A percentile compares a stretch with the other conserved stretches of the same genome.
These are phyloP conservation scores for Atkinsonella hypoxylon DNA, from an alignment of 2,329 filamentous ascomycete species.

Conservation along the genomic window DNA sequence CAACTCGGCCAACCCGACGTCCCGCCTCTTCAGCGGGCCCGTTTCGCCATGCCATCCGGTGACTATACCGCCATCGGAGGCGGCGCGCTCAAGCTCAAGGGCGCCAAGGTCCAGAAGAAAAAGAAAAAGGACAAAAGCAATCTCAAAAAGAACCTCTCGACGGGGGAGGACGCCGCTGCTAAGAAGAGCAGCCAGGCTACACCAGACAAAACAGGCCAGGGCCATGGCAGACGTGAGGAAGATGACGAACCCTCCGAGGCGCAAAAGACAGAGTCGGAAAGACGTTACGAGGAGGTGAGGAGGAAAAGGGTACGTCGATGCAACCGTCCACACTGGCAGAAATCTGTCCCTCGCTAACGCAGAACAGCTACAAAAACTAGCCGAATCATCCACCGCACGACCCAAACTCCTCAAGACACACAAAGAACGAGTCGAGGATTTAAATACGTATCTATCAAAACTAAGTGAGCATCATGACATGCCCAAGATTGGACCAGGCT, in stretches of 20 bases:
- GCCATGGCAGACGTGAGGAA: slow-evolving; percentile 19
- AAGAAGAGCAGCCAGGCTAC: not conserved
- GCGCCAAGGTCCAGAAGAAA: slow-evolving; percentile 54
- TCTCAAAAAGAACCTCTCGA: slow-evolving; percentile 35
- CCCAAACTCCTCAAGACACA: slow-evolving; percentile 89
- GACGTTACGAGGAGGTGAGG: slow-evolving; percentile 66
- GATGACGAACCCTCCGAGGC: slow-evolving; percentile 18
- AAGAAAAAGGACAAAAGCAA: slow-evolving; percentile 43
- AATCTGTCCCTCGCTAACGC: not conserved
- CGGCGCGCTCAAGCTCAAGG: slow-evolving; percentile 79
- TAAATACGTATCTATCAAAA: slow-evolving; percentile 86
- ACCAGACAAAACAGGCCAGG: slow-evolving; percentile 15
- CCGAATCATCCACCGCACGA: slow-evolving; percentile 44
- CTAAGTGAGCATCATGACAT: slow-evolving; percentile 98
- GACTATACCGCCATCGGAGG: slow-evolving; percentile 58
- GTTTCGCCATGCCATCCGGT: slow-evolving; percentile 51
- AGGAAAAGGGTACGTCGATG: slow-evolving; percentile 57
- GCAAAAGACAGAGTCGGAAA: slow-evolving; percentile 75
- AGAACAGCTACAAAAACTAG: slow-evolving; percentile 61
- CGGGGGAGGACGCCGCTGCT: slow-evolving; percentile 12
- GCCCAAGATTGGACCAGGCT: slow-evolving; percentile 55
- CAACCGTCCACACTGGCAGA: not conserved
- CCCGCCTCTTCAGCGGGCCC: not conserved
- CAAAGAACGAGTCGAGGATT: slow-evolving; percentile 89
- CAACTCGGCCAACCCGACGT: not conserved